Base-by-base conservation (phyloP, 331 rosid species). In the Quercus phellos region DNA sequence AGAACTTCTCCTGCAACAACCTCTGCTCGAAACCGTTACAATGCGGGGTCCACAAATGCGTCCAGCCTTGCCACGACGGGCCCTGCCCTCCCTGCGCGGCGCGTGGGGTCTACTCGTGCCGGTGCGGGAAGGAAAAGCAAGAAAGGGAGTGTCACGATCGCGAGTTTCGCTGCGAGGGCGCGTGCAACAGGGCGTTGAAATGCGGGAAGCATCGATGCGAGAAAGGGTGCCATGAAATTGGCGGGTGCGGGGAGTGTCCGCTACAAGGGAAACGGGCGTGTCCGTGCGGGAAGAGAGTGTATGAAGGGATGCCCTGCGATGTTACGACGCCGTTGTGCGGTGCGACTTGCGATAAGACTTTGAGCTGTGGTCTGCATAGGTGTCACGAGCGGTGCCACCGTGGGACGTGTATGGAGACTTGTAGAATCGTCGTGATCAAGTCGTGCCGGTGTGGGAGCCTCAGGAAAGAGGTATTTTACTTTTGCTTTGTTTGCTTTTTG, bases 351-450 rank as follows among this genome's bases (percentile, higher is more conserved):
- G 91, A 84, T 63, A 92, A 92, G 79, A 85, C 76, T 90, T 78
- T 94, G 16, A 74, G 78, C 13, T 94, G 99, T 67, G 94, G 97
- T 22, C 81, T 74, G 71, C 99, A 94, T 51, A 84, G 89, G 82
- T 94, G 98, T 77, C 99, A 87, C 0, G 98, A 94, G 74, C 72
- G 99, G 82, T 94, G 99, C 82, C 99, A 92, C 70, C 97, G 93
- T 4, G 96, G 99, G 27, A 83, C 84, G 1, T 94, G 99, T 69
- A 60, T 85, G n/a, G 91, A 83, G 84, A 91, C 89, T 74, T 94
- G 99, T 80, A 85, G 99, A 79, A 75, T 32, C 46, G 96, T 94
- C 74, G 97, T 91, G 71, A 82, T 30, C 72, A 94, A 94, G 87
- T 86, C 66, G 0, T 94, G 99, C 82, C 89, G 98, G 9, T 94